Percentiles rank a stretch among this genome's conserved stretches.
phyloP scores from a whole-genome alignment of 176 grass and related monocot genomes.

The Carex parvula region DNA sequence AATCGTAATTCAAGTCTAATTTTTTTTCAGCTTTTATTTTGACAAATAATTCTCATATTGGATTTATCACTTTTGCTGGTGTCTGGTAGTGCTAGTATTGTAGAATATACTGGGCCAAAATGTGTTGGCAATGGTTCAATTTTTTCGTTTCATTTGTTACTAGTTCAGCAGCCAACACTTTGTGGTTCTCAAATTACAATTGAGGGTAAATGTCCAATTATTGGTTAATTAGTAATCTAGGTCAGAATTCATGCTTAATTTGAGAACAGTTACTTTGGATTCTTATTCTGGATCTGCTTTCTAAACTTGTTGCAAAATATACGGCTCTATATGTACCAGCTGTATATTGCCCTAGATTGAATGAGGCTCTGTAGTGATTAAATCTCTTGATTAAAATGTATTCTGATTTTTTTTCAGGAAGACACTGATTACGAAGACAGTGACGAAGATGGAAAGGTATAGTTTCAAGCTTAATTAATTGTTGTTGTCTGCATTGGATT shows the following conservation, averaged over 20 bases:
- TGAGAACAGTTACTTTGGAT: background rate
- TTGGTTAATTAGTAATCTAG: background rate
- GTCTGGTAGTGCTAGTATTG: background rate
- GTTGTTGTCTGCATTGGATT: slow-evolving; percentile 25
- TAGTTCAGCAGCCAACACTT: background rate
- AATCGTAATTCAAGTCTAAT: background rate
- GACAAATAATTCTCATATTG: background rate
- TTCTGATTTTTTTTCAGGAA: slow-evolving; percentile 47
- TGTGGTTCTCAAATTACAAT: background rate
- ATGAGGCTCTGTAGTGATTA: background rate
- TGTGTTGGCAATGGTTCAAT: background rate
- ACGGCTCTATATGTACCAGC: background rate
- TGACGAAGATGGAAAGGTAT: slow-evolving; percentile 77
- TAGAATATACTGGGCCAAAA: background rate
- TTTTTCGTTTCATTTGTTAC: background rate
- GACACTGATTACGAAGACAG: slow-evolving; percentile 60
- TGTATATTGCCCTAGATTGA: background rate
- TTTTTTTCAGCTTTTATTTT: slow-evolving; percentile 6
- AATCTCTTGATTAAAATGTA: background rate
- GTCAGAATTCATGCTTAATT: background rate
- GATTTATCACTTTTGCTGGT: background rate
- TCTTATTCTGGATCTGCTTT: background rate
- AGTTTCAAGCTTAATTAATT: background rate
- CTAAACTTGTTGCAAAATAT: background rate
- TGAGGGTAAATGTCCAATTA: background rate